These are phyloP conservation scores for Plasmodium gallinaceum DNA, from an alignment of 169 alveolate genomes.

Conservation along the genomic window DNA sequence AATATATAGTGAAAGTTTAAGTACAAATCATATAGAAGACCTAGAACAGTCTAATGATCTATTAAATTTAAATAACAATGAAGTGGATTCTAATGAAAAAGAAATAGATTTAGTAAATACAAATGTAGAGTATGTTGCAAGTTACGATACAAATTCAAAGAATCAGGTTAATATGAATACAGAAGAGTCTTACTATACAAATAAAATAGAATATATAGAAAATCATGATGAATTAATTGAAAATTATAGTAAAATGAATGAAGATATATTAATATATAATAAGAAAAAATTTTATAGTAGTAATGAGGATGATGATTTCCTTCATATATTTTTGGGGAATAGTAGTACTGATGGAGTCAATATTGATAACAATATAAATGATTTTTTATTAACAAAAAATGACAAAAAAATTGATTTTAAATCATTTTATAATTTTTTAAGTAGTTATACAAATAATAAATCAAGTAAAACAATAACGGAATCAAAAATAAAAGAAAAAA, in stretches of 20 bases:
- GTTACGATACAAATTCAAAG: not conserved
- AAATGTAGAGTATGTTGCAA: not conserved
- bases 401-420: not conserved
- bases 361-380: not conserved
- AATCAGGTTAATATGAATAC: not conserved
- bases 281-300: not conserved
- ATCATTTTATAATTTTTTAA: not conserved
- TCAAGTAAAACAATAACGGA: not conserved
- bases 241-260: constrained; percentile 2
- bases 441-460: not conserved
- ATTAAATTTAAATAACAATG: not conserved
- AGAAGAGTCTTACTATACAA: not conserved
- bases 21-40: not conserved
- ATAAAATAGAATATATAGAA: constrained; percentile 8
- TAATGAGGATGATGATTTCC: constrained; percentile 2
- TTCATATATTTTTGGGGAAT: not conserved
- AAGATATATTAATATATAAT: not conserved
- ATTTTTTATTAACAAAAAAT: not conserved
- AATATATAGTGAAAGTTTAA: not conserved
- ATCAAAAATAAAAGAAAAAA: not conserved
- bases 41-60: not conserved
- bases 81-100: not conserved
- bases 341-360: not conserved
- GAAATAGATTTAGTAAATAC: not conserved
- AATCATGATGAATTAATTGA: not conserved